These are phyloP conservation scores for Lupinus albus DNA, from an alignment of 306 rosid genomes.

Conservation along the genomic window DNA sequence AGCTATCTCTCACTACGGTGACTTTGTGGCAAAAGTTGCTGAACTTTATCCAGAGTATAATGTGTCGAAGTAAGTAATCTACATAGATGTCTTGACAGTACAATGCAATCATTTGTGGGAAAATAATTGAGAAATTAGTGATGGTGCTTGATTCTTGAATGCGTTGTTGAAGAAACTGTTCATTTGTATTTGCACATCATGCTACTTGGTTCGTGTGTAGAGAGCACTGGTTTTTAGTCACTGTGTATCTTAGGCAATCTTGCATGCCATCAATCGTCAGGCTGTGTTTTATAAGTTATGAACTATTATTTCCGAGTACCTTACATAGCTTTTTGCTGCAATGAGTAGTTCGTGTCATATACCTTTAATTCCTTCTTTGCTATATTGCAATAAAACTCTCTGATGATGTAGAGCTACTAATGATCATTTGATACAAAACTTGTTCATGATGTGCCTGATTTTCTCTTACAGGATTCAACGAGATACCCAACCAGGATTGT, in stretches of 20 bases:
- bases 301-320: neutral
- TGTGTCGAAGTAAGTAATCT: slow-evolving; percentile 59
- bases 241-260: slow-evolving; percentile 15
- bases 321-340: neutral
- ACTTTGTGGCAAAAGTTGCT: slow-evolving; percentile 77
- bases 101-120: slow-evolving; percentile 7
- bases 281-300: neutral
- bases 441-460: slow-evolving; percentile 20
- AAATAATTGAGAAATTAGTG: neutral
- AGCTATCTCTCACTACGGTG: slow-evolving; percentile 80
- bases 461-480: slow-evolving; percentile 52
- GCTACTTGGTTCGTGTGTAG: slow-evolving; percentile 17
- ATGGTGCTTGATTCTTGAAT: slow-evolving; percentile 21
- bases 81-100: slow-evolving; percentile 1
- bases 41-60: slow-evolving; percentile 79
- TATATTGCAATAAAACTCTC: too few relatives aligned
- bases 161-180: slow-evolving; percentile 6
- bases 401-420: neutral
- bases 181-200: slow-evolving; percentile 17
- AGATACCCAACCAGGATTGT: slow-evolving; percentile 79
- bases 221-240: slow-evolving; percentile 27
- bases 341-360: neutral
- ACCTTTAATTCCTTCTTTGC: slow-evolving; percentile 20
- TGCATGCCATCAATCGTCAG: slow-evolving; percentile 17
- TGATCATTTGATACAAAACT: slow-evolving; percentile 17